Base-by-base conservation (phyloP, 1,284 basidiomycete species). In the Sporisorium iseilematis-ciliati region DNA sequence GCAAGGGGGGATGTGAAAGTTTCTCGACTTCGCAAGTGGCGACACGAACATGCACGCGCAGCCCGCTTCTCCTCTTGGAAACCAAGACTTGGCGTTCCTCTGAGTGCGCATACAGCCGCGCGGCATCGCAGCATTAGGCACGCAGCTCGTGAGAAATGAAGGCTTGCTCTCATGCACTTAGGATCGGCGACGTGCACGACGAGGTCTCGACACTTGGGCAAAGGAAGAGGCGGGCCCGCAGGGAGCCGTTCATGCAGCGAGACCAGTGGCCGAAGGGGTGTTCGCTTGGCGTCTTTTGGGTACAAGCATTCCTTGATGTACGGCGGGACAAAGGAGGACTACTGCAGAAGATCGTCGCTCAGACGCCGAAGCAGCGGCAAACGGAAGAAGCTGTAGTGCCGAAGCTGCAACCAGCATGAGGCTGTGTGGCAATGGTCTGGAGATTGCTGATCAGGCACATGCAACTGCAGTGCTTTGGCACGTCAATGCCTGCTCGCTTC, bases 61-160 rank as follows among this genome's bases (percentile, higher is more conserved):
- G 1, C 16, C 2, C 7, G 35, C 35, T 38, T 38, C 35, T 38
- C 11, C 35, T 50, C 26, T 58, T 46, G 56, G 46, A 11, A 18
- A 31, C 6, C 52, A 31, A 46, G 26, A 41, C 57, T 66, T 60
- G 64, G 64, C 64, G 40, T 35, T 38, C 40, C 45, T 4, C 52
- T n/a, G n/a, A 38, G 35, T 14, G 35, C 35, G 35, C 35, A 38
- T 38, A 38, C 35, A 38, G 35, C 14, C 35, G 12, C 35, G 35
- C 35, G 12, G 35, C 14, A 38, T 38, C 46, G 14, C 14, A 26
- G 18, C 46, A 49, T 29, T 20, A 20, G 42, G 42, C 42, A 23
- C 42, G 42, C 42, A 43, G 42, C 42, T 43, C 42, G 42, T 23
- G 35, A 38, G 35, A 43, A 43, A 43, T 43, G 42, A n/a, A 43